Evolutionary conservation across 106 monocot species (phyloP), one percentile per base, ranked within the genome.

Genomic region (Dendrobium chrysotoxum): DNA sequence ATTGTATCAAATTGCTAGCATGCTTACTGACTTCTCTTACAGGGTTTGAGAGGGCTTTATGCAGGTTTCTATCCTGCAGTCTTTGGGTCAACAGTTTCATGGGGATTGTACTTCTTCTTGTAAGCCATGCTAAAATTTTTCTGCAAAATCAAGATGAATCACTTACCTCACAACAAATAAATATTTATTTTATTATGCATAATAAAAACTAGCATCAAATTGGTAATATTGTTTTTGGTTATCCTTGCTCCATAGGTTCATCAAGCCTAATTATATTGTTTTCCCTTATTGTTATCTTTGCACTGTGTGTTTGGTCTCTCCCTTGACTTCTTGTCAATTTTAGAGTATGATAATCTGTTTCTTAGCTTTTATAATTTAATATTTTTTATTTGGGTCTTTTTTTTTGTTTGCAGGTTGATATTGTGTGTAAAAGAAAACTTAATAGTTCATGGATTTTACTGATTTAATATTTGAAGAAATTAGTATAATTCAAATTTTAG

Each of bases 71-170:
- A 86, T 87, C 94, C 96, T 54, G 90, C 96, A 44, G 94, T 97
- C 75, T 78, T 97, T 91, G 96, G 96, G 53, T 97, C 96, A 45
- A 89, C 92, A 10, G 54, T 90, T 88, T 97, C 96, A 18, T 97
- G 96, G 96, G 94, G 94, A 4, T 85, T 97, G 16, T 97, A 97
- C 74, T 97, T 97, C 80, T 97, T 97, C 79, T 92, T 97, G 96
- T 96, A 93, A 93, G 87, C 79, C 45, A 4, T 79, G 18, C 15
- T 28, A 10, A 65, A 6, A 31, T 5, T 72, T 46, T 64, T 79
- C n/a, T 21, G 12, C 9, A 28, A 53, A 50, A 61, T 35, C 45
- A 28, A 46, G 16, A 76, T 25, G 42, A 76, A 46, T 15, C 47
- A 76, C 42, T 23, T 23, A 26, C 46, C 45, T 47, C 39, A 9